phyloP scores from a whole-genome alignment of 2,329 filamentous ascomycete genomes.

The Fusarium sp. region DNA sequence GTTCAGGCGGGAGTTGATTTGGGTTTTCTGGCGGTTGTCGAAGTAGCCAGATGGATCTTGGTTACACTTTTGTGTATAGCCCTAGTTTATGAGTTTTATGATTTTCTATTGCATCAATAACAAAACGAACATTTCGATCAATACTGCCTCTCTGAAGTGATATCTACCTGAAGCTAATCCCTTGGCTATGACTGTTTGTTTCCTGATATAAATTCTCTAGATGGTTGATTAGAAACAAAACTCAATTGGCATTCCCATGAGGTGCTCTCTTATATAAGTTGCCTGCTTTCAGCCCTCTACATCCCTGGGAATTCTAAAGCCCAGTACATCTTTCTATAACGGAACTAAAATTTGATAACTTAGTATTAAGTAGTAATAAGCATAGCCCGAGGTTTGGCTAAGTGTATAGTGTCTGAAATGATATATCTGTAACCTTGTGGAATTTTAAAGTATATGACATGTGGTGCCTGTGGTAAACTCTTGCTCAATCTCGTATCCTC shows the following conservation, averaged over 20 bases:
- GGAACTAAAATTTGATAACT: too few relatives aligned
- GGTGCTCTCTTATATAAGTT: background rate
- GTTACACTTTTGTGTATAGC: slow-evolving; percentile 38
- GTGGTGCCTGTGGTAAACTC: background rate
- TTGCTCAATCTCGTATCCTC: background rate
- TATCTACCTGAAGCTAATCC: background rate
- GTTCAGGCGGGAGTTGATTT: slow-evolving; percentile 45
- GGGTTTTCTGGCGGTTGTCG: slow-evolving; percentile 40
- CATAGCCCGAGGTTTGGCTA: too few relatives aligned
- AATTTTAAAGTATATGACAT: background rate
- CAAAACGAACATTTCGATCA: slow-evolving; percentile 38
- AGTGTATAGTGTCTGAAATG: background rate
- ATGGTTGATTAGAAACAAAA: background rate
- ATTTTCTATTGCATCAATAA: slow-evolving; percentile 43
- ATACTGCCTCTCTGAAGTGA: background rate
- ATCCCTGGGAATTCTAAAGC: too few relatives aligned
- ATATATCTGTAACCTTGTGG: background rate
- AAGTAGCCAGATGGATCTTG: slow-evolving; percentile 38
- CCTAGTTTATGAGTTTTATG: slow-evolving; percentile 42
- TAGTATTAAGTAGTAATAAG: too few relatives aligned
- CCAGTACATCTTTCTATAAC: too few relatives aligned
- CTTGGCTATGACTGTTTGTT: background rate
- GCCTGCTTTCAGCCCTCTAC: too few relatives aligned
- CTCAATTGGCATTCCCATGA: background rate
- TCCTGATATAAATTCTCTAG: background rate